These are phyloP conservation scores for Suillus variegatus DNA, from an alignment of 768 basidiomycete genomes.

Conservation along the genomic window DNA sequence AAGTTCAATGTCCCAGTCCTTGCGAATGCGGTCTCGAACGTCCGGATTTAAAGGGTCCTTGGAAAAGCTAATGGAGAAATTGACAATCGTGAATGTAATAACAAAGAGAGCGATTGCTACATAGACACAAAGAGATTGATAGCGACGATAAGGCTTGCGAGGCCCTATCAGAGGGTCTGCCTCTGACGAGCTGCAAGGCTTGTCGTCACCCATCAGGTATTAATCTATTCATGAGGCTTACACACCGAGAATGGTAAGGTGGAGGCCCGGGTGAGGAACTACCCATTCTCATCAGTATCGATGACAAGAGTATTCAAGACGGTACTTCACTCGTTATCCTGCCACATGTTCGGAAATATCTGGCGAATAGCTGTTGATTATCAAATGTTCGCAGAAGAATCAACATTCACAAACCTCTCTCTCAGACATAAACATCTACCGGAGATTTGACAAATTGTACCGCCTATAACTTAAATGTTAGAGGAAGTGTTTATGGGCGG, in stretches of 20 bases:
- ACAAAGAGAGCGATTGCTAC: neutral
- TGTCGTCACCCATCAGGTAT: neutral
- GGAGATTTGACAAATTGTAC: no score
- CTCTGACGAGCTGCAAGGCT: constrained; percentile 1
- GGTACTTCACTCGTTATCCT: neutral
- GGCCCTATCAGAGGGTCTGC: neutral
- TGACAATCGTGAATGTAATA: neutral
- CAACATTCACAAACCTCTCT: neutral
- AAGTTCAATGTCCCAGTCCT: constrained; percentile 21
- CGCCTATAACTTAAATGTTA: no score
- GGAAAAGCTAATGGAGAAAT: constrained; percentile 14
- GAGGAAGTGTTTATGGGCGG: no score
- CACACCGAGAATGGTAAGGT: neutral
- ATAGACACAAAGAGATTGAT: neutral
- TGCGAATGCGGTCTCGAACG: constrained; percentile 23
- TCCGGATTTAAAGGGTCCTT: constrained; percentile 20
- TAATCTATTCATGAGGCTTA: neutral
- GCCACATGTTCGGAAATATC: neutral
- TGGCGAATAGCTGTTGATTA: neutral
- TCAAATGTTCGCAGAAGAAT: neutral
- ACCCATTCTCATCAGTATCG: neutral
- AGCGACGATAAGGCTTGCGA: neutral
- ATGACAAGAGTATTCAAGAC: neutral
- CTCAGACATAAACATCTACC: no score
- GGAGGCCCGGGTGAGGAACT: neutral